Base-by-base conservation (phyloP, 1,139 yeast species). In the Candida frijolesensis region DNA sequence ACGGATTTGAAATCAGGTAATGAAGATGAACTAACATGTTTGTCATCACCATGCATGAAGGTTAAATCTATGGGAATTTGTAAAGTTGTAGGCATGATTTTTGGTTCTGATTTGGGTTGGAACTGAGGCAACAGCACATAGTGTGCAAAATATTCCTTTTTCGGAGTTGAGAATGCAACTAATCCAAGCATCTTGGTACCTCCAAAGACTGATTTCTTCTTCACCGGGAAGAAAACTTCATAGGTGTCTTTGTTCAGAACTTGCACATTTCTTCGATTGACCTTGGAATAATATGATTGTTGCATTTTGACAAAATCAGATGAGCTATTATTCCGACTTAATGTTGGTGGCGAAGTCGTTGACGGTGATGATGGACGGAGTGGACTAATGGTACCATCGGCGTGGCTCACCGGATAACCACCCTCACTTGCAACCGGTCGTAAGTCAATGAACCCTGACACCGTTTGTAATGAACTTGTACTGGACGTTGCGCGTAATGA, bases 221-320 rank as follows among this genome's bases (percentile, higher is more conserved):
- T 70, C 48, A 64, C 68, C 1, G 74, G 71, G 45, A 62, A 54
- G 48, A 70, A 66, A 1, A 70, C 71, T 52, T 72, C 75, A 55
- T 68, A 70, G 30, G 53, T 50, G 29, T 53, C 47, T 7, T 54
- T 57, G 41, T 16, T 51, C 30, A 15, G 50, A 48, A 43, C 45
- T 12, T 42, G 43, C 9, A 45, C 54, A 9, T 37, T 46, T 32
- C 47, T 45, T 12, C 48, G 44, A 15, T 50, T 48, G n/a, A 60
- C 58, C 40, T 65, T 63, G 11, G 67, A 57, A 50, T 60, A 62
- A 49, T 69, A 71, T 5, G 70, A 62, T 41, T 69, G 68, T 49
- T 66, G 68, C 60, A 71, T 64, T 52, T 70, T 71, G 8, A 65
- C 62, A 29, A 68, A 49, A 41, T 67, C 72, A 1, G 60, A 39